phyloP scores from a whole-genome alignment of 2,329 filamentous ascomycete species.

The Colletotrichum sp. region DNA sequence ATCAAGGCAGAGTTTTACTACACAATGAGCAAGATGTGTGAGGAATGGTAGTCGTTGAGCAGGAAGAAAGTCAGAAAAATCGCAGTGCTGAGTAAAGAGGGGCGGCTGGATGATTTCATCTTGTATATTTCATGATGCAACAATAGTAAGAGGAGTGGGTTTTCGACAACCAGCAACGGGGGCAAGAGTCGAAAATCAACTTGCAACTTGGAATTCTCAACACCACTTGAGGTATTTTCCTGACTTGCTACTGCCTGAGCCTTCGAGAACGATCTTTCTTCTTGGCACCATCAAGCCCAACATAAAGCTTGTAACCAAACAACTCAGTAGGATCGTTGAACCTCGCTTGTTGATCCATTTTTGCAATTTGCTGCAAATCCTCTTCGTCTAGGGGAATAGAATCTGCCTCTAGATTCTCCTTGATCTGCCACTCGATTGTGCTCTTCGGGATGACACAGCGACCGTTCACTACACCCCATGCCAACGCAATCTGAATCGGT shows the following conservation, averaged over 20 bases:
- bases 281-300: background rate
- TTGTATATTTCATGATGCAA: background rate
- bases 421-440: conserved; percentile 25
- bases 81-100: background rate
- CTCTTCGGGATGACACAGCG: conserved; percentile 41
- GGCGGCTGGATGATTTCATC: background rate
- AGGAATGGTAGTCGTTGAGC: background rate
- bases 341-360: background rate
- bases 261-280: too few relatives aligned
- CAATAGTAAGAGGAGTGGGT: background rate
- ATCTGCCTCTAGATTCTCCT: background rate
- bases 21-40: background rate
- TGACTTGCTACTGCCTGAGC: background rate
- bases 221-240: background rate
- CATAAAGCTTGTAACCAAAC: background rate
- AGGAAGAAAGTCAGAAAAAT: background rate
- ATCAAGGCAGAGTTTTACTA: background rate
- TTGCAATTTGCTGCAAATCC: background rate
- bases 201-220: background rate
- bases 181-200: background rate
- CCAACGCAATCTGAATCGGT: conserved; percentile 33
- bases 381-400: background rate
- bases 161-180: background rate
- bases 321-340: background rate
- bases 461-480: conserved; percentile 36